Percentiles rank a stretch among this genome's conserved stretches.
These are phyloP conservation scores for Aspergillus vadensis DNA, from an alignment of 2,329 filamentous ascomycete genomes.

Conservation along the genomic window DNA sequence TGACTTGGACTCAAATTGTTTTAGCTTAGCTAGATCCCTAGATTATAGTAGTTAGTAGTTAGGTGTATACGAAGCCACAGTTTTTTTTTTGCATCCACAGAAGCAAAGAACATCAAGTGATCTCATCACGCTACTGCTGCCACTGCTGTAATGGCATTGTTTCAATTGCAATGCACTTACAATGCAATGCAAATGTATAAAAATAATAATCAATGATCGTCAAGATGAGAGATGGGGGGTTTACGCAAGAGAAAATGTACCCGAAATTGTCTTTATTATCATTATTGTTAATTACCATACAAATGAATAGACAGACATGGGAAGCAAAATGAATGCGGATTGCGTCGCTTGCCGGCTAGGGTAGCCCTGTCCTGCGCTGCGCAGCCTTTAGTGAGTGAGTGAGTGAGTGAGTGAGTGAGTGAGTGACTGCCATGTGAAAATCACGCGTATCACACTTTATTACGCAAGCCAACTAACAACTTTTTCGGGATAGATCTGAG, in stretches of 20 bases:
- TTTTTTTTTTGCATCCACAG: background rate
- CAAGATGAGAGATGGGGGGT: background rate
- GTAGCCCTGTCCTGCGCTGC: background rate
- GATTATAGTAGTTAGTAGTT: too few species aligned
- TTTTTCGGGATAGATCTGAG: background rate
- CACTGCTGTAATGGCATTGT: constrained; percentile 1
- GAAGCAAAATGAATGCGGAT: constrained; percentile 1
- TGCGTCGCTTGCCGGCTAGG: background rate
- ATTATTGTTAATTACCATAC: too few species aligned
- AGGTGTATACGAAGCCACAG: too few species aligned
- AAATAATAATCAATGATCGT: constrained; percentile 8
- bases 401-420: background rate
- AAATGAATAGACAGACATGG: background rate
- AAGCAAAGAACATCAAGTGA: constrained; percentile 15
- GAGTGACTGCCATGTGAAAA: background rate
- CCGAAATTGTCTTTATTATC: too few species aligned
- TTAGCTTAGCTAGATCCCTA: too few species aligned
- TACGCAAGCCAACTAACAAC: background rate
- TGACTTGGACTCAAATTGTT: background rate
- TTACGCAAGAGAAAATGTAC: too few species aligned
- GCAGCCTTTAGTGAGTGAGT: too few species aligned
- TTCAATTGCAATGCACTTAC: too few species aligned
- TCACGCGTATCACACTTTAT: background rate
- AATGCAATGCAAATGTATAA: too few species aligned
- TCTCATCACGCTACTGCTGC: background rate